Conservation (phyloP, 2,329 filamentous ascomycete species). For the Ophiostoma sp. region DNA sequence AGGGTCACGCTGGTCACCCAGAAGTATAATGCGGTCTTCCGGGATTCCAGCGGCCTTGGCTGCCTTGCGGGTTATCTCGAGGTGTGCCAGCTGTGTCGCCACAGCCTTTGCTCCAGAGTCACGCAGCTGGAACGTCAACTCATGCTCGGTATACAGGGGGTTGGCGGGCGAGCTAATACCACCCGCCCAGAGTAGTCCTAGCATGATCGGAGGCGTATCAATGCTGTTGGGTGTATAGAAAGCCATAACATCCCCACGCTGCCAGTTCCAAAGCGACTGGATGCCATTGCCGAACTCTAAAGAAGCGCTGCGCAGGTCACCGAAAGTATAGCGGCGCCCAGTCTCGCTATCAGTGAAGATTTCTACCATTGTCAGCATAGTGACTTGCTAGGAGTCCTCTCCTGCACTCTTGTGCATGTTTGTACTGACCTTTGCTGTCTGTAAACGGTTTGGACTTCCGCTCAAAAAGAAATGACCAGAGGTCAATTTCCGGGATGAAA, state of each 20-base stretch:
- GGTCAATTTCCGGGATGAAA: constrained; percentile 66
- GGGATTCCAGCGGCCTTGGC: constrained; percentile 65
- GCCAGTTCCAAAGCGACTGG: constrained; percentile 67
- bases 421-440: constrained; percentile 61
- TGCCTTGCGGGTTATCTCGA: constrained; percentile 61
- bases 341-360: constrained; percentile 74
- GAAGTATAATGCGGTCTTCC: constrained; percentile 64
- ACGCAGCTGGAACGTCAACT: constrained; percentile 77
- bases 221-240: constrained; percentile 83
- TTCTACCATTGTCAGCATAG: constrained; percentile 43
- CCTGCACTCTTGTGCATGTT: no score
- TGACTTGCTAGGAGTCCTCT: not conserved
- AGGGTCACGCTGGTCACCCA: constrained; percentile 64
- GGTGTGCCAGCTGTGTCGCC: constrained; percentile 63
- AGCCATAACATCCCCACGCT: constrained; percentile 74
- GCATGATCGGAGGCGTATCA: constrained; percentile 70
- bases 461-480: constrained; percentile 77
- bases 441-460: constrained; percentile 58
- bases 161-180: constrained; percentile 81
- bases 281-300: constrained; percentile 76
- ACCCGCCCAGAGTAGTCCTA: constrained; percentile 78
- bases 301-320: constrained; percentile 58
- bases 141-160: constrained; percentile 75
- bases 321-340: constrained; percentile 62
- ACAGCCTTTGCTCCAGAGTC: constrained; percentile 71